Percentiles rank a stretch among this genome's conserved stretches.
Evolutionary conservation across 2,329 filamentous ascomycete species (phyloP).

Genomic region (Tolypocladium tropicale): DNA sequence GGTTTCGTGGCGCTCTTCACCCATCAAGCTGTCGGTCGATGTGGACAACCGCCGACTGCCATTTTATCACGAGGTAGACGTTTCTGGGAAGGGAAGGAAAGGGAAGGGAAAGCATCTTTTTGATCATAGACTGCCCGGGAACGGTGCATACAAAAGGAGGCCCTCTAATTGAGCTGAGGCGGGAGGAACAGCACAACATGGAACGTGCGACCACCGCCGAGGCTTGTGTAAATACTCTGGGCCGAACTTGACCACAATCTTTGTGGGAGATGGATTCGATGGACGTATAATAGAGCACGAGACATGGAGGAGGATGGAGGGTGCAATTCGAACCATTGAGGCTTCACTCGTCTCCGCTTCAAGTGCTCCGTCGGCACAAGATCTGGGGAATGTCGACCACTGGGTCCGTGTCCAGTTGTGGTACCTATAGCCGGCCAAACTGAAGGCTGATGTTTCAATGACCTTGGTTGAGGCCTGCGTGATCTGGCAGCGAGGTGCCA

Average conservation of each 20-base stretch:
- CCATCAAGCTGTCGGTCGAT: not conserved
- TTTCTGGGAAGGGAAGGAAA: constrained; percentile 1
- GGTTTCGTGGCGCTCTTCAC: not conserved
- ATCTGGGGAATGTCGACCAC: not conserved
- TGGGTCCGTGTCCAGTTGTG: too few species aligned
- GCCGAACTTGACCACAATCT: not conserved
- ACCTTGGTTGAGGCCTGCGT: too few species aligned
- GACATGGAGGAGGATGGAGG: not conserved
- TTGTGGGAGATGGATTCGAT: not conserved
- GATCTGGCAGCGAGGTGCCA: too few species aligned
- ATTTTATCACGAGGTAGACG: constrained; percentile 5
- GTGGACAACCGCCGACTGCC: not conserved
- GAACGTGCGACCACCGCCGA: not conserved
- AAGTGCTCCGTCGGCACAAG: not conserved
- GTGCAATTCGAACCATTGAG: not conserved
- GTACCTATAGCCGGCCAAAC: too few species aligned
- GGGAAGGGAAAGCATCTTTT: constrained; percentile 3
- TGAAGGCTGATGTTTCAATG: too few species aligned
- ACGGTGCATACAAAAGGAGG: not conserved
- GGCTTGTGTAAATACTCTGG: constrained; percentile 6
- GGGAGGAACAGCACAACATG: not conserved
- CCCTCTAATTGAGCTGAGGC: constrained; percentile 5
- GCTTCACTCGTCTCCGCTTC: not conserved
- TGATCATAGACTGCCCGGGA: constrained; percentile 4
- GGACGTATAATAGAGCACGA: not conserved